Conservation (phyloP, 495 filamentous ascomycete species). For the Tuber calosporum region DNA sequence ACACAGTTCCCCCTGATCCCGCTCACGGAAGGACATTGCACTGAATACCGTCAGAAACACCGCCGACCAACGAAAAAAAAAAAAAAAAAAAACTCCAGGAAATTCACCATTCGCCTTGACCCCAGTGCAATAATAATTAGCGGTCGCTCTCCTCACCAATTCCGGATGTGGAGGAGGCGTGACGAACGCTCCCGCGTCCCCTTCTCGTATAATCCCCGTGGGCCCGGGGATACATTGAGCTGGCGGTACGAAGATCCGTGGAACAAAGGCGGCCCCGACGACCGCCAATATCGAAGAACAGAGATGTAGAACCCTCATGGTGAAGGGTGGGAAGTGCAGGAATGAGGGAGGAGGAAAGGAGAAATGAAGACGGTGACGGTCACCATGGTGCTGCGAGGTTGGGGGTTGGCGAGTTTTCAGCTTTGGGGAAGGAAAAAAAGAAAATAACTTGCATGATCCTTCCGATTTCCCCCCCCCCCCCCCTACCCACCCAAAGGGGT, state of each 20-base stretch:
- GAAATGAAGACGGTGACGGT: neutral
- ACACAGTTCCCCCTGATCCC: neutral
- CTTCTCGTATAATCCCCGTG: neutral
- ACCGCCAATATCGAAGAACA: neutral
- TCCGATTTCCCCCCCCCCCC: neutral
- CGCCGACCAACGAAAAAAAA: too few species aligned
- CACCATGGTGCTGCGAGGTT: neutral
- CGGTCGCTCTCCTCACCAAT: neutral
- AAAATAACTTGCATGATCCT: too few species aligned
- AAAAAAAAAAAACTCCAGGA: neutral
- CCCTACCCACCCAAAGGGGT: too few species aligned
- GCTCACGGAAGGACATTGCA: neutral
- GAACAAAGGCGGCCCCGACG: neutral
- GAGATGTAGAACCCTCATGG: neutral
- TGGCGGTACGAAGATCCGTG: neutral
- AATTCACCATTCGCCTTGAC: neutral
- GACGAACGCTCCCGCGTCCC: neutral
- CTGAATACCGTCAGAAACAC: neutral
- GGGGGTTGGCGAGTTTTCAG: slow-evolving; percentile 1
- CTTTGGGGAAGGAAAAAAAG: neutral
- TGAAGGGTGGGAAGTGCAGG: neutral
- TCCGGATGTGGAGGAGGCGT: neutral
- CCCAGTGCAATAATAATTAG: neutral
- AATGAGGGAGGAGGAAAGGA: neutral
- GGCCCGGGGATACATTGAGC: neutral